phyloP scores from a whole-genome alignment of 306 rosid species.

The Datisca glomerata region DNA sequence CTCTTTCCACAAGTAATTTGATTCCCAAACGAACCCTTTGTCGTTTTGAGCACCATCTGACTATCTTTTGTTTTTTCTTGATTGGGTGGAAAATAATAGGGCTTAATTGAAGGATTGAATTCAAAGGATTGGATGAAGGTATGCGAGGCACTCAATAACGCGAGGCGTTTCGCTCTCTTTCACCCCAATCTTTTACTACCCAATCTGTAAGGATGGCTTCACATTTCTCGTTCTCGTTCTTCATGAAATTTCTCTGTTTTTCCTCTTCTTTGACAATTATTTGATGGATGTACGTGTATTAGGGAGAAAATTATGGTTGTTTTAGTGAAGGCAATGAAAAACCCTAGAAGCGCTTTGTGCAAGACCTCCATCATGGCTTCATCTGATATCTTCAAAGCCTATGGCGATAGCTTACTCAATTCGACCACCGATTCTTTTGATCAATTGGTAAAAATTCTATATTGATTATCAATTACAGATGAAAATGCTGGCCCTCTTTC shows the following conservation, averaged over 20 bases:
- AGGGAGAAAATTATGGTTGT: conserved; percentile 60
- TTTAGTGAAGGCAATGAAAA: conserved; percentile 74
- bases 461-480: too few species aligned
- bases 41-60: background rate
- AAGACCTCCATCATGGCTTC: conserved; percentile 97
- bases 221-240: conserved; percentile 22
- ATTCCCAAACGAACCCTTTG: too few species aligned
- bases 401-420: conserved; percentile 61
- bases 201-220: conserved; percentile 13
- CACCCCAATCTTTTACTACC: conserved; percentile 52
- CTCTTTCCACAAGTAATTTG: too few species aligned
- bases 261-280: background rate
- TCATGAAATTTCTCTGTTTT: conserved; percentile 8
- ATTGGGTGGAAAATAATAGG: conserved; percentile 23
- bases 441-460: conserved; percentile 34
- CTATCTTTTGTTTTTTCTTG: background rate
- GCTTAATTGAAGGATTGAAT: conserved; percentile 45
- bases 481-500: too few species aligned
- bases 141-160: conserved; percentile 61
- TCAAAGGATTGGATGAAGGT: conserved; percentile 74
- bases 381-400: conserved; percentile 59
- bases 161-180: conserved; percentile 54
- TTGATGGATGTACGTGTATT: background rate
- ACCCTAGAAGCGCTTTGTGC: conserved; percentile 82
- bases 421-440: conserved; percentile 49